A percentile compares a stretch with the other conserved stretches of the same genome.
These are phyloP conservation scores for Ampelomyces quisqualis DNA, from an alignment of 2,329 filamentous ascomycete genomes.

Conservation along the genomic window DNA sequence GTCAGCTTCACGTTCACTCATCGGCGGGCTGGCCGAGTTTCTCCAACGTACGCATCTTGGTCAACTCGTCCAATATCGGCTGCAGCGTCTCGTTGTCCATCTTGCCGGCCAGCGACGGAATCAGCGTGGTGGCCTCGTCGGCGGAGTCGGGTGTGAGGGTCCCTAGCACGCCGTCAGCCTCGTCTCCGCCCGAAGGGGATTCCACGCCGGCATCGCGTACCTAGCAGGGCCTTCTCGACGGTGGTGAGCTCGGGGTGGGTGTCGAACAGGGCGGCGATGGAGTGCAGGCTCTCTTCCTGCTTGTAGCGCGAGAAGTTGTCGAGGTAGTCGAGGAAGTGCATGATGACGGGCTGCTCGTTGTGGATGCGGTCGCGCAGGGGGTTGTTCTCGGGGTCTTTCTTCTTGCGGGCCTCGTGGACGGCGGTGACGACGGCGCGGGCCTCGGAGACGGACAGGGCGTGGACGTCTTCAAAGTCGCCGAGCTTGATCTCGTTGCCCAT, in stretches of 20 bases:
- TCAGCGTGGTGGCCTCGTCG: conserved; percentile 94
- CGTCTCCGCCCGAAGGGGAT: neutral
- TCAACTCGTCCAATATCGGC: conserved; percentile 85
- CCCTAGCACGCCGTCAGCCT: conserved; percentile 55
- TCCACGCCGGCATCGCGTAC: conserved; percentile 46
- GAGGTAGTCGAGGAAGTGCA: conserved; percentile 87
- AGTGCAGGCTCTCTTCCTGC: conserved; percentile 89
- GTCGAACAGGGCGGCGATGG: conserved; percentile 84
- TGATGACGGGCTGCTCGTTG: conserved; percentile 61
- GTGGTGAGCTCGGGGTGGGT: conserved; percentile 78
- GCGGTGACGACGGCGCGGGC: conserved; percentile 90
- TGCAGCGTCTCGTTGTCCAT: conserved; percentile 87
- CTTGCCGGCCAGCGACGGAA: conserved; percentile 85
- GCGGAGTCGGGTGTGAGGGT: conserved; percentile 88
- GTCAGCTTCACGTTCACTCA: conserved; percentile 16
- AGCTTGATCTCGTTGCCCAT: conserved; percentile 78
- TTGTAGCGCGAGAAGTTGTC: conserved; percentile 96
- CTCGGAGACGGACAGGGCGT: conserved; percentile 89
- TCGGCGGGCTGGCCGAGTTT: neutral
- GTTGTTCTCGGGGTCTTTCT: conserved; percentile 63
- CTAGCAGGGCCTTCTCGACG: conserved; percentile 91
- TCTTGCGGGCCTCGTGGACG: conserved; percentile 75
- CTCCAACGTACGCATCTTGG: conserved; percentile 63
- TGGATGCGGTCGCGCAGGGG: conserved; percentile 80
- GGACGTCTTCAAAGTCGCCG: conserved; percentile 89